Conservation (phyloP, 2,329 filamentous ascomycete species). For the Huntiella bhutanensis region DNA sequence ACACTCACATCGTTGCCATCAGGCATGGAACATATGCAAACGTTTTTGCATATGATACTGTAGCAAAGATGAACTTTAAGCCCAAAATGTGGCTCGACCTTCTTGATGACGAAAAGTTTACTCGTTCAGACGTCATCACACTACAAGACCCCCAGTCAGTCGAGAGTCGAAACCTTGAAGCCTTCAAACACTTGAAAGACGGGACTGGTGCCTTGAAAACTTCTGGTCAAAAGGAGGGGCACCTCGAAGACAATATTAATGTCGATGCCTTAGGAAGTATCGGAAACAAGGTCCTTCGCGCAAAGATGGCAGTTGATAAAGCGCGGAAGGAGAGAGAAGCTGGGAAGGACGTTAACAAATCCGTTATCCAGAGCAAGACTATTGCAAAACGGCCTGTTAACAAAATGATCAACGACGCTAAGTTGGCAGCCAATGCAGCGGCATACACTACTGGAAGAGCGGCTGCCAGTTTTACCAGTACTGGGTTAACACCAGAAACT, state of each 20-base stretch:
- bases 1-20: constrained; percentile 88
- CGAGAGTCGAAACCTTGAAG: constrained; percentile 60
- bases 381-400: neutral
- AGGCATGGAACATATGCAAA: constrained; percentile 68
- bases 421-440: constrained; percentile 64
- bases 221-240: constrained; percentile 50
- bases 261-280: constrained; percentile 58
- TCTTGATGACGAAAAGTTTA: constrained; percentile 71
- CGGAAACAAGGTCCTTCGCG: constrained; percentile 67
- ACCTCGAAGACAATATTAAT: constrained; percentile 54
- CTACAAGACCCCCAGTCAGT: constrained; percentile 90
- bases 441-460: constrained; percentile 78
- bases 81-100: constrained; percentile 89
- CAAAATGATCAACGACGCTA: constrained; percentile 35
- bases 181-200: constrained; percentile 78
- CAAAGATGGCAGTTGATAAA: constrained; percentile 84
- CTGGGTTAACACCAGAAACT: constrained; percentile 80
- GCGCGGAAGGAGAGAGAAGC: constrained; percentile 57
- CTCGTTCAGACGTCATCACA: constrained; percentile 81
- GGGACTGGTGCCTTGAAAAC: constrained; percentile 51
- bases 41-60: constrained; percentile 89
- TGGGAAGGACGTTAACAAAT: constrained; percentile 34
- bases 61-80: constrained; percentile 91
- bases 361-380: constrained; percentile 21
- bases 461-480: constrained; percentile 88